Percentiles rank a stretch among this genome's conserved stretches.
phyloP scores from a whole-genome alignment of 805 yeast species.

The Schizosaccharomyces japonicus region DNA sequence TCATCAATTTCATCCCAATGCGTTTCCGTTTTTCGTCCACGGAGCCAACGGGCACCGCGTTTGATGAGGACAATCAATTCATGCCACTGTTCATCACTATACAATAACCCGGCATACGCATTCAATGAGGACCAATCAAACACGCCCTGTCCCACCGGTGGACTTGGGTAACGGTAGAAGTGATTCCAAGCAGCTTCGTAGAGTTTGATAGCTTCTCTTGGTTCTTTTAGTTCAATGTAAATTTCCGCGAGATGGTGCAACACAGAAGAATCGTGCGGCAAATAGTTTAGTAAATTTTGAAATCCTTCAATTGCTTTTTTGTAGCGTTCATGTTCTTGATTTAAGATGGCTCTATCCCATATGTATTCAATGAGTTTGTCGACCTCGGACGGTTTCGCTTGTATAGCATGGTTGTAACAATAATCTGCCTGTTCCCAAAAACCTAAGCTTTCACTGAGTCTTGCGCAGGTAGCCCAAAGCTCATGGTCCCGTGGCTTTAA shows the following conservation, averaged over 20 bases:
- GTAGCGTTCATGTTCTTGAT: constrained; percentile 35
- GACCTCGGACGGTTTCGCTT: constrained; percentile 26
- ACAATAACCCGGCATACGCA: constrained; percentile 55
- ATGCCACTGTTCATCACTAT: constrained; percentile 39
- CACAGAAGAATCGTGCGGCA: constrained; percentile 34
- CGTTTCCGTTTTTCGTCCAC: constrained; percentile 34
- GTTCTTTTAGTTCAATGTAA: constrained; percentile 11
- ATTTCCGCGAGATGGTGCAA: constrained; percentile 5
- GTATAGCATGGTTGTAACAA: constrained; percentile 46
- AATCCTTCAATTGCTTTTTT: constrained; percentile 41
- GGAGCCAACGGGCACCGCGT: constrained; percentile 62
- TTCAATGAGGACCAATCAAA: constrained; percentile 83
- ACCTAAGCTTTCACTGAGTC: constrained; percentile 9
- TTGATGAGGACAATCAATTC: constrained; percentile 44
- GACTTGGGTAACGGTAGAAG: constrained; percentile 23
- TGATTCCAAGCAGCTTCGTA: constrained; percentile 40
- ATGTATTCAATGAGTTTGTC: constrained; percentile 20
- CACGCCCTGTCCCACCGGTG: constrained; percentile 9
- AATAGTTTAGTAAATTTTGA: constrained; percentile 29
- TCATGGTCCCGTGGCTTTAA: constrained; percentile 49
- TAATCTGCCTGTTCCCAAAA: constrained; percentile 40
- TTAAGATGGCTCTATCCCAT: constrained; percentile 40
- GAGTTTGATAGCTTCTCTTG: constrained; percentile 49
- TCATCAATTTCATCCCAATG: constrained; percentile 43
- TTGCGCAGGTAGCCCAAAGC: constrained; percentile 53